phyloP scores from a whole-genome alignment of 2,329 filamentous ascomycete species.

The Calonectria henricotiae region DNA sequence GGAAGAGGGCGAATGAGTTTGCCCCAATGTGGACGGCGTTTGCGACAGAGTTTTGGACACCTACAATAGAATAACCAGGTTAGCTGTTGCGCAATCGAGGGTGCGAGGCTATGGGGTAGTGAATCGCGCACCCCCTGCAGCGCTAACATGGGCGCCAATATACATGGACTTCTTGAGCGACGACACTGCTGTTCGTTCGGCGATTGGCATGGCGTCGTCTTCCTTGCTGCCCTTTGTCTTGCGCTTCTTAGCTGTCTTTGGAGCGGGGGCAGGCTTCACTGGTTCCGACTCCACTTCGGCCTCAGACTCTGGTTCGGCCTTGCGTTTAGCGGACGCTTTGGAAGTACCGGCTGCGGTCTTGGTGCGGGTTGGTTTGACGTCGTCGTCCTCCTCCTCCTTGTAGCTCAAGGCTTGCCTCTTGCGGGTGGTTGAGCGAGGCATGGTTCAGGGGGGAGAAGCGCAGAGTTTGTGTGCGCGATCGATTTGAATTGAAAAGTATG shows the following conservation, averaged over 20 bases:
- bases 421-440: constrained; percentile 59
- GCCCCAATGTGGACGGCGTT: constrained; percentile 88
- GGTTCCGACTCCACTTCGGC: constrained; percentile 41
- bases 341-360: constrained; percentile 51
- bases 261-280: constrained; percentile 43
- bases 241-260: constrained; percentile 62
- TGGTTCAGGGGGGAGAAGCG: constrained; percentile 37
- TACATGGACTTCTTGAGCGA: constrained; percentile 81
- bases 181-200: constrained; percentile 75
- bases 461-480: not conserved
- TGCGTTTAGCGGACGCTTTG: constrained; percentile 55
- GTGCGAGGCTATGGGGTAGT: not conserved
- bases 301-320: constrained; percentile 51
- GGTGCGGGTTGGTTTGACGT: constrained; percentile 41
- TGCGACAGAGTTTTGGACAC: constrained; percentile 88
- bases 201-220: constrained; percentile 74
- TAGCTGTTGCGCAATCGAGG: not conserved
- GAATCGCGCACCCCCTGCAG: constrained; percentile 80
- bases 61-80: constrained; percentile 61
- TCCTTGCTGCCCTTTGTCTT: constrained; percentile 60
- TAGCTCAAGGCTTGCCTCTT: constrained; percentile 56
- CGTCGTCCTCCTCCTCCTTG: constrained; percentile 51
- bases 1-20: constrained; percentile 94
- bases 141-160: constrained; percentile 93
- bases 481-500: not conserved